Conservation (phyloP, 2,329 filamentous ascomycete species). For the Fusarium luffae region DNA sequence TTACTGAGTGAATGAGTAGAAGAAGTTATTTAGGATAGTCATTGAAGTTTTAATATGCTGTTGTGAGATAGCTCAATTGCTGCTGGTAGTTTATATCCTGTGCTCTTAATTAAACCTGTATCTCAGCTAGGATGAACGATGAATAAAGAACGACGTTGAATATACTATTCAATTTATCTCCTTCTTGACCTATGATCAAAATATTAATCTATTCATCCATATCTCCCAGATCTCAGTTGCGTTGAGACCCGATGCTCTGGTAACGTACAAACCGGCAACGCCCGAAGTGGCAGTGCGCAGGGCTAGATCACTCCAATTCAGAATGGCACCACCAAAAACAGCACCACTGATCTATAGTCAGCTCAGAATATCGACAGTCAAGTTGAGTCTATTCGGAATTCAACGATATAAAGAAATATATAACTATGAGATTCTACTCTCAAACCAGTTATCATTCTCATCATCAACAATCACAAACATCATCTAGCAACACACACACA, state of each 20-base stretch:
- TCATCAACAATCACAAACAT: slow-evolving; percentile 19
- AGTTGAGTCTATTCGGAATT: slow-evolving; percentile 21
- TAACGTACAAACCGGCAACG: slow-evolving; percentile 24
- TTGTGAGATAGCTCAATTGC: too few species aligned
- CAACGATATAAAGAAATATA: slow-evolving; percentile 29
- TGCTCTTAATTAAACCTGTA: too few species aligned
- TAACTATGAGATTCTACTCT: slow-evolving; percentile 11
- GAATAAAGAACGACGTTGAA: not conserved
- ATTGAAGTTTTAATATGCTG: too few species aligned
- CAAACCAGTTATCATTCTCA: not conserved
- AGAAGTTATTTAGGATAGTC: too few species aligned
- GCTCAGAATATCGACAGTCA: slow-evolving; percentile 41
- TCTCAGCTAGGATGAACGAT: too few species aligned
- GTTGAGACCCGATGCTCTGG: not conserved
- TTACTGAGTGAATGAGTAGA: too few species aligned
- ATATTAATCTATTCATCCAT: not conserved
- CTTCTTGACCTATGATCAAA: accelerated
- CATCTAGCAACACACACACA: not conserved
- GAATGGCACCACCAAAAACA: slow-evolving; percentile 41
- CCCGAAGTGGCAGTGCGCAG: slow-evolving; percentile 31
- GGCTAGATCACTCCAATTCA: slow-evolving; percentile 14
- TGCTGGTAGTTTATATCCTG: too few species aligned
- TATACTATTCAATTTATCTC: too few species aligned
- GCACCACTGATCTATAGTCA: slow-evolving; percentile 12
- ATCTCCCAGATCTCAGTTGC: not conserved